Conservation (phyloP, 2,329 filamentous ascomycete species). For the Penicillium glabrum region DNA sequence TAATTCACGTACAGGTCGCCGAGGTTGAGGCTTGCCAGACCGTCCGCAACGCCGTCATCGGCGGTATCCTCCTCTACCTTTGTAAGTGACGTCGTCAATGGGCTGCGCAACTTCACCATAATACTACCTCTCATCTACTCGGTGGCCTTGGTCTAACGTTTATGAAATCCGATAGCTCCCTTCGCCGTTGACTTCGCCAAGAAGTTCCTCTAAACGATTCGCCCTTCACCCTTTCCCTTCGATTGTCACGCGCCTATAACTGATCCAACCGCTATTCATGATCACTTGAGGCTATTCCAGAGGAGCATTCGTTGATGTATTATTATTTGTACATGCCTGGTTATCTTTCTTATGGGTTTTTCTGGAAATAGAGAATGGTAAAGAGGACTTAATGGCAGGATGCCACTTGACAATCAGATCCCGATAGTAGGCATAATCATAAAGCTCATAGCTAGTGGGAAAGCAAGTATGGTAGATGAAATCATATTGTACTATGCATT, state of each 20-base stretch:
- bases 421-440: not conserved
- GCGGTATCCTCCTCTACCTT: conserved; percentile 60
- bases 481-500: conserved; percentile 26
- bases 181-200: conserved; percentile 51
- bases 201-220: conserved; percentile 44
- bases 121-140: not conserved
- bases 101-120: not conserved
- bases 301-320: conserved; percentile 30
- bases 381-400: conserved; percentile 6
- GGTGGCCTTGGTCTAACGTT: not conserved
- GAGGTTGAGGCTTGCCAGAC: conserved; percentile 56
- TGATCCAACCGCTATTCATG: conserved; percentile 2
- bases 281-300: not conserved
- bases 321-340: conserved; percentile 31
- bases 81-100: conserved; percentile 47
- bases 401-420: conserved; percentile 1
- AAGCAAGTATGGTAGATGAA: not conserved
- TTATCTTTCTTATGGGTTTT: conserved; percentile 18
- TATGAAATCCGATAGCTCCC: conserved; percentile 37
- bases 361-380: conserved; percentile 22
- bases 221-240: conserved; percentile 3
- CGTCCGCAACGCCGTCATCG: conserved; percentile 54
- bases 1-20: conserved; percentile 38
- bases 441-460: not conserved
- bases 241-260: not conserved